Percentiles rank a stretch among this genome's conserved stretches.
phyloP scores from a whole-genome alignment of 23 red algal genomes.

The Gracilaria caudata region DNA sequence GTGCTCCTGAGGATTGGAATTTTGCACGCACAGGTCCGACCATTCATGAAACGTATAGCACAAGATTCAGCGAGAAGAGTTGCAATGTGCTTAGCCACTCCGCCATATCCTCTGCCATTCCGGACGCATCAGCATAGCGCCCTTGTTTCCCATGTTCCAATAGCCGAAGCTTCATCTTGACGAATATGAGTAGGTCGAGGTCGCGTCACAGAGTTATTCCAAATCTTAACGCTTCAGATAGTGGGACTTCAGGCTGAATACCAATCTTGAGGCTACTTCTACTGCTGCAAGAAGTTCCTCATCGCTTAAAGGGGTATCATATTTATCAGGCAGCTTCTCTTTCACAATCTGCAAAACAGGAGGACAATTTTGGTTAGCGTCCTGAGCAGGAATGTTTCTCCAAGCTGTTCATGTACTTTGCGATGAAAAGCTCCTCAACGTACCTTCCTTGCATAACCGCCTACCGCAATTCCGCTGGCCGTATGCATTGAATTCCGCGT shows the following conservation, averaged over 20 bases:
- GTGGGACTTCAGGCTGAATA: not conserved
- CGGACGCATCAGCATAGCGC: too few relatives aligned
- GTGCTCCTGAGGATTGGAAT: too few relatives aligned
- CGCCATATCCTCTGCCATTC: too few relatives aligned
- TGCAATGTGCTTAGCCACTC: too few relatives aligned
- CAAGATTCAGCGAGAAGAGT: too few relatives aligned
- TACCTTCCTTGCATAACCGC: slow-evolving; percentile 76
- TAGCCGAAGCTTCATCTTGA: not conserved
- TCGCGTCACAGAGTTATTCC: not conserved
- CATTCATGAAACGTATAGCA: too few relatives aligned
- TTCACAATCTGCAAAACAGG: not conserved
- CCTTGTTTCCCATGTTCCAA: too few relatives aligned
- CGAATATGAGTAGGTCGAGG: not conserved
- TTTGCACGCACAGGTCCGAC: too few relatives aligned
- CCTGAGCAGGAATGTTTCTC: not conserved
- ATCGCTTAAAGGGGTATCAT: not conserved
- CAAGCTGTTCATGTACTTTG: not conserved
- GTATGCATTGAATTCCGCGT: not conserved
- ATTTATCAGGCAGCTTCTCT: slow-evolving; percentile 3
- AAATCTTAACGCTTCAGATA: not conserved
- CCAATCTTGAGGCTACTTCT: not conserved
- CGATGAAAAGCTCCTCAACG: not conserved
- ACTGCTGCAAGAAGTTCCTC: not conserved
- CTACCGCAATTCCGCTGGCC: slow-evolving; percentile 56
- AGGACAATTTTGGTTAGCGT: not conserved